phyloP scores from a whole-genome alignment of 495 filamentous ascomycete species.

The Penicillium maclennaniae region DNA sequence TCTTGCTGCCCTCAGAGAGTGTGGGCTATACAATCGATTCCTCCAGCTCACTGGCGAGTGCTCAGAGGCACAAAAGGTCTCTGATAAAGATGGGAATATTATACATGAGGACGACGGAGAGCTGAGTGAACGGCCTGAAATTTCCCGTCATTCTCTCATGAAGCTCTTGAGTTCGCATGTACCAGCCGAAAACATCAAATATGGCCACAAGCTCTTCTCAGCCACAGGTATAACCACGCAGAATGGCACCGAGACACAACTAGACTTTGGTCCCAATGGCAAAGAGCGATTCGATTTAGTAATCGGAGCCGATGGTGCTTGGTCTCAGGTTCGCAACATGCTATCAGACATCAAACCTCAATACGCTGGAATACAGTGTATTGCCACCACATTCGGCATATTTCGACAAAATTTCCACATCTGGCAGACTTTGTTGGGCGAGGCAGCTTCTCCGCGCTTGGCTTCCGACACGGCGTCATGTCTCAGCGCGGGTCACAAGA shows the following conservation, averaged over 20 bases:
- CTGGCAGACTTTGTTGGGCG: slow-evolving; percentile 23
- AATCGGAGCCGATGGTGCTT: slow-evolving; percentile 61
- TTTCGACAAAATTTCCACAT: slow-evolving; percentile 24
- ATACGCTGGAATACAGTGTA: slow-evolving; percentile 42
- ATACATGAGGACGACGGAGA: slow-evolving; percentile 23
- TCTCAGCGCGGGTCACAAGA: slow-evolving; percentile 38
- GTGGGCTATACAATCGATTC: slow-evolving; percentile 49
- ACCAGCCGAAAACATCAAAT: slow-evolving; percentile 39
- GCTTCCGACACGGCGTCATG: slow-evolving; percentile 25
- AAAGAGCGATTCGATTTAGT: slow-evolving; percentile 46
- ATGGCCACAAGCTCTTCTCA: slow-evolving; percentile 37
- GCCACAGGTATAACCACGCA: not conserved
- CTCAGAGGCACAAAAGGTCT: slow-evolving; percentile 30
- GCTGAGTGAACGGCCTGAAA: slow-evolving; percentile 43
- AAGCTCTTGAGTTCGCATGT: slow-evolving; percentile 37
- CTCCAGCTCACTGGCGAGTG: slow-evolving; percentile 27
- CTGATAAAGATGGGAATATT: slow-evolving; percentile 38
- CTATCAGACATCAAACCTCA: slow-evolving; percentile 45
- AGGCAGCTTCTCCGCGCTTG: slow-evolving; percentile 25
- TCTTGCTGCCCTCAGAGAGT: slow-evolving; percentile 49
- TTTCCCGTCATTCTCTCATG: slow-evolving; percentile 34
- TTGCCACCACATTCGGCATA: slow-evolving; percentile 21
- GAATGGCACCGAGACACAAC: slow-evolving; percentile 10
- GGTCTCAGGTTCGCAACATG: slow-evolving; percentile 48
- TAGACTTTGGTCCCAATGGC: slow-evolving; percentile 33